Percentiles rank a stretch among this genome's conserved stretches.
Conservation (phyloP, 306 rosid species). For the Phaseolus lunatus region DNA sequence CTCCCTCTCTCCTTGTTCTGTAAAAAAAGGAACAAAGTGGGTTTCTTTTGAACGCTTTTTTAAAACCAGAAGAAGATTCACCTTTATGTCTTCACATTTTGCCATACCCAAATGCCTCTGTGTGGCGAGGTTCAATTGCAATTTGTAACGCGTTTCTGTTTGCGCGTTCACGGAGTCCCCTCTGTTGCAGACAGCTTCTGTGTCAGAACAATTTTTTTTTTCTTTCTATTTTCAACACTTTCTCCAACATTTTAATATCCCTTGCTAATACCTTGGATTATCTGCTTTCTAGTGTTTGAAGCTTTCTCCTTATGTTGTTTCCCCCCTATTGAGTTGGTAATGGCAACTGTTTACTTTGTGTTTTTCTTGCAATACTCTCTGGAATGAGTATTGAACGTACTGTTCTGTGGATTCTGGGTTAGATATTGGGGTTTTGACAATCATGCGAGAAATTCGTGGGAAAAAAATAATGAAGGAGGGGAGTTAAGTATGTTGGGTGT, state of each 20-base stretch:
- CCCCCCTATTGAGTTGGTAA: not conserved
- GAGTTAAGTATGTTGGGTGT: constrained; percentile 16
- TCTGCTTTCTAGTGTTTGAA: not conserved
- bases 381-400: not conserved
- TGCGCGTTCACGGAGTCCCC: not conserved
- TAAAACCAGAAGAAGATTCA: constrained; percentile 34
- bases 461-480: constrained; percentile 31
- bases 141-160: not conserved
- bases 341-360: constrained; percentile 25
- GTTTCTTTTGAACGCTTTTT: constrained; percentile 41
- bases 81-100: constrained; percentile 49
- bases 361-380: not conserved
- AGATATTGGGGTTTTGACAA: constrained; percentile 17
- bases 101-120: constrained; percentile 12
- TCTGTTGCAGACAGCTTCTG: constrained; percentile 45
- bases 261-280: not conserved
- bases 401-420: constrained; percentile 46
- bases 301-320: not conserved
- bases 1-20: constrained; percentile 24
- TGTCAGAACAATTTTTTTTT: constrained; percentile 32
- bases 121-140: constrained; percentile 6
- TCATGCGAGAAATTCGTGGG: constrained; percentile 20
- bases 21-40: constrained; percentile 49
- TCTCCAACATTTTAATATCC: not conserved
- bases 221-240: not conserved